Conservation (phyloP, 352 stramenopile species). For the Pythium chondricola region DNA sequence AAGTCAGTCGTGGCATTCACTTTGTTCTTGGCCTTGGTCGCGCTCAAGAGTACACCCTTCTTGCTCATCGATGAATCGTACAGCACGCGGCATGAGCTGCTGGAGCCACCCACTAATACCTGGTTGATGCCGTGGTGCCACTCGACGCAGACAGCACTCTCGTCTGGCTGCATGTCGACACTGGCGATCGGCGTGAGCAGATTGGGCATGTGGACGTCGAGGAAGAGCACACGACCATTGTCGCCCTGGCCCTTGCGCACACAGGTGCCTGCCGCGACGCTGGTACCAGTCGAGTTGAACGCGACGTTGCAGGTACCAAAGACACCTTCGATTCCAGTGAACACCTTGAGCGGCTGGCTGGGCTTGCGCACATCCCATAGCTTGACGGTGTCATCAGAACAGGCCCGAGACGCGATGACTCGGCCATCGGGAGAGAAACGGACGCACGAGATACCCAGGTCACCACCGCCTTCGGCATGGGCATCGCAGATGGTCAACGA, state of each 20-base stretch:
- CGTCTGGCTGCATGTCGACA: conserved; percentile 69
- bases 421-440: conserved; percentile 67
- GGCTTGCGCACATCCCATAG: conserved; percentile 76
- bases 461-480: conserved; percentile 60
- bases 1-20: conserved; percentile 44
- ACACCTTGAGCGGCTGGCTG: conserved; percentile 54
- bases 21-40: conserved; percentile 69
- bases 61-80: conserved; percentile 68
- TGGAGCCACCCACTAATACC: conserved; percentile 70
- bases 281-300: conserved; percentile 72
- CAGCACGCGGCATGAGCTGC: conserved; percentile 50
- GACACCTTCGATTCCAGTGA: conserved; percentile 50
- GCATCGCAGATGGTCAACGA: conserved; percentile 57
- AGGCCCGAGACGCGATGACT: conserved; percentile 60
- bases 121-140: conserved; percentile 84
- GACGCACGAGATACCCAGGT: conserved; percentile 65
- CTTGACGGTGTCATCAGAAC: conserved; percentile 73
- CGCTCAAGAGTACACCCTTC: conserved; percentile 75
- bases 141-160: conserved; percentile 79
- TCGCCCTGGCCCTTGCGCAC: conserved; percentile 59
- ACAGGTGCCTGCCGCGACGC: conserved; percentile 56
- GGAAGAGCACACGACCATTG: conserved; percentile 54
- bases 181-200: conserved; percentile 42
- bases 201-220: conserved; percentile 63
- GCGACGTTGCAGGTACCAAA: conserved; percentile 76